Evolutionary conservation across 2,329 filamentous ascomycete genomes (phyloP), one percentile per base, ranked within the genome.

Genomic region (Macrophomina phaseolina): DNA sequence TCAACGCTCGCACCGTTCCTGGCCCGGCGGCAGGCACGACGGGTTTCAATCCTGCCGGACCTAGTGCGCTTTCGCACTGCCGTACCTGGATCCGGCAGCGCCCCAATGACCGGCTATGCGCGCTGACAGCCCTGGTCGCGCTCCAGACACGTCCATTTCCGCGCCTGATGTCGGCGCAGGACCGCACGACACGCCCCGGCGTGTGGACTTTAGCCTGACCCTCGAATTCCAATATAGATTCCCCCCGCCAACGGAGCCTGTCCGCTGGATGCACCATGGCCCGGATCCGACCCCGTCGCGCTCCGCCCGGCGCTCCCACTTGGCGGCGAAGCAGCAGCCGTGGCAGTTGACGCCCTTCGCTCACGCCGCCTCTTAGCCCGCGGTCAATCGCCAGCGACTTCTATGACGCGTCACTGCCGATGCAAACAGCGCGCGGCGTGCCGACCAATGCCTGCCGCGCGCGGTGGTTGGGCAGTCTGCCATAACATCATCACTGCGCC

Each of bases 81-180:
- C 56, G 58, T 36, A 40, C 58, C 45, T 62, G 58, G 45, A 40
- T 30, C 16, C 28, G 58, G 32, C 56, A 12, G 46, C 28, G 28
- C 56, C 28, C 40, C 42, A 28, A 14, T 28, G 56, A 46, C 28
- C 42, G 28, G 16, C 28, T 16, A 46, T 60, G 55, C 46, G 28
- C 16, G 56, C 58, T 62, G 32, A 40, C 42, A 34, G 42, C 56
- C 56, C 42, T 48, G 30, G 42, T 28, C 18, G 30, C 56, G 56
- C 56, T 61, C 58, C 58, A 62, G 58, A 62, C 58, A 34, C 30
- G 58, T 49, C 56, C 56, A 61, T 46, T 61, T 48, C 30, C 40
- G 40, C 42, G 42, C 56, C 55, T 30, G 18, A 38, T 58, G 7
- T 38, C 36, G 7, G 36, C 36, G 42, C 6, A 45, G 42, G 42